Conservation (phyloP, 208 protist genomes). For the Leptomonas seymouri region DNA sequence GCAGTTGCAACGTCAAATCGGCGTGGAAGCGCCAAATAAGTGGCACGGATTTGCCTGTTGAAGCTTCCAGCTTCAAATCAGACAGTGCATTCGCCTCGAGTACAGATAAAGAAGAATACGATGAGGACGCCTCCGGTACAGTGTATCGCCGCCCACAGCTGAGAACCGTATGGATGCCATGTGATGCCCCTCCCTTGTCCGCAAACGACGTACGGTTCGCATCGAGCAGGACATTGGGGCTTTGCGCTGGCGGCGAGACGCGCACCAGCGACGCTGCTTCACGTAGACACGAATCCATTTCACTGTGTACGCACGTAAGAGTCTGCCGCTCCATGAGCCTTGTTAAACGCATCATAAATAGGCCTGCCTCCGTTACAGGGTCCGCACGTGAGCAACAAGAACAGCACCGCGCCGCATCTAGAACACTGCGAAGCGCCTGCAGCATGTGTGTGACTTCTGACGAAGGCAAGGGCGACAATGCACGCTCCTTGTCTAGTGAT, state of each 20-base stretch:
- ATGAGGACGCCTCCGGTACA: constrained; percentile 6
- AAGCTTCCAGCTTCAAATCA: neutral
- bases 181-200: neutral
- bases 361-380: constrained; percentile 22
- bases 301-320: constrained; percentile 14
- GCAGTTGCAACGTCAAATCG: constrained; percentile 32
- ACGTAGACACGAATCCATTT: neutral
- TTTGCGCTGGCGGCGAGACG: neutral
- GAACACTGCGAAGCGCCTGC: constrained; percentile 8
- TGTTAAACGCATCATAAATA: constrained; percentile 42
- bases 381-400: constrained; percentile 3
- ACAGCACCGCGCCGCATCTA: neutral
- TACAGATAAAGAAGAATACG: neutral
- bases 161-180: constrained; percentile 13
- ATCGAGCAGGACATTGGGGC: neutral
- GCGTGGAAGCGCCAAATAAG: constrained; percentile 32
- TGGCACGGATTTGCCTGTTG: neutral
- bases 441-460: neutral
- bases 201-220: neutral
- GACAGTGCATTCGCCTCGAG: neutral
- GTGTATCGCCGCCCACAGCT: constrained; percentile 25
- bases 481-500: neutral
- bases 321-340: constrained; percentile 34
- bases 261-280: neutral
- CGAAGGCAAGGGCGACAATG: neutral